phyloP scores from a whole-genome alignment of 106 monocot species.

The Apostasia ramifera region DNA sequence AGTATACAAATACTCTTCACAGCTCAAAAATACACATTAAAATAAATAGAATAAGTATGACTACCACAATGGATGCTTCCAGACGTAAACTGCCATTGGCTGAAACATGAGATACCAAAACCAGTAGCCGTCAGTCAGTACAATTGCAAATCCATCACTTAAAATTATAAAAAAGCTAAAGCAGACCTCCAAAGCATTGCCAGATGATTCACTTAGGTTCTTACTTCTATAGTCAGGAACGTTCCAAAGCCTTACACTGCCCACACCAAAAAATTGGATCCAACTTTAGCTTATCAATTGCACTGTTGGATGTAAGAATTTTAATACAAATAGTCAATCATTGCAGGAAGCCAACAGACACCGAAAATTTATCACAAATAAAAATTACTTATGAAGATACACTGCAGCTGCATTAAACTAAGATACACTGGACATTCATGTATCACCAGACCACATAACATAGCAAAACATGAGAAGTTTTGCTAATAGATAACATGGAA shows the following conservation, averaged over 20 bases:
- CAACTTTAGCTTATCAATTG: no score
- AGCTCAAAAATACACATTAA: not conserved
- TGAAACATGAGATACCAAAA: constrained; percentile 16
- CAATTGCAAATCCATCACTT: not conserved
- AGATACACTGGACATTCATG: no score
- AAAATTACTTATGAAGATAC: no score
- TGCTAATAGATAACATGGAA: no score
- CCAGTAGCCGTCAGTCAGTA: no score
- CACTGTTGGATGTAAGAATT: no score
- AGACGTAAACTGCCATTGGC: constrained; percentile 61
- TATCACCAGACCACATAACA: no score
- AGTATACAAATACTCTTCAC: not conserved
- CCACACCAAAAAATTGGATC: not conserved
- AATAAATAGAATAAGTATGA: not conserved
- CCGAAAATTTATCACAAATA: no score
- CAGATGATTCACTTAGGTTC: constrained; percentile 22
- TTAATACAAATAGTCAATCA: no score
- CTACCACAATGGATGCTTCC: constrained; percentile 96
- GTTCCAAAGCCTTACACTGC: constrained; percentile 86
- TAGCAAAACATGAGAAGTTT: no score
- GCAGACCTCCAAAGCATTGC: constrained; percentile 36
- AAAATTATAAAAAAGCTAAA: not conserved
- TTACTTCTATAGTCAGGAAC: constrained; percentile 39
- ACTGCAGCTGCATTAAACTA: no score
- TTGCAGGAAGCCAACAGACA: no score